phyloP scores from a whole-genome alignment of 768 basidiomycete genomes.

The Rhizopogon roseolus region DNA sequence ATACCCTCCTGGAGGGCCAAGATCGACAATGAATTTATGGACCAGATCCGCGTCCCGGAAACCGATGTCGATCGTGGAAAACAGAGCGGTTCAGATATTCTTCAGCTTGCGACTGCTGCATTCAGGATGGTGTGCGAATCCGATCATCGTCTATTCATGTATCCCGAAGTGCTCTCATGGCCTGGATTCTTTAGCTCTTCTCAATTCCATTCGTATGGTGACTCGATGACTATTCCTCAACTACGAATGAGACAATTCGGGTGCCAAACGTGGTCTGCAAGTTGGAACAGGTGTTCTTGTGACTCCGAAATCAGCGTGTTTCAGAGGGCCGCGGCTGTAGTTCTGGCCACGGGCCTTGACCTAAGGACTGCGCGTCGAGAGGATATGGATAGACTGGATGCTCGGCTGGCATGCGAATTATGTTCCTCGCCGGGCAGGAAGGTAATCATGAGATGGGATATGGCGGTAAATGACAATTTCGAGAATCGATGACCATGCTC shows the following conservation, averaged over 20 bases:
- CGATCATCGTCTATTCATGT: neutral
- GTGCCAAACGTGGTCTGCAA: neutral
- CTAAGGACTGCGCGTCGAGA: neutral
- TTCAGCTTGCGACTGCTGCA: neutral
- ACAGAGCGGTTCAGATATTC: neutral
- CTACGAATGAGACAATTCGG: neutral
- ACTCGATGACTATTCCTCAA: neutral
- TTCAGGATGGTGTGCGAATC: neutral
- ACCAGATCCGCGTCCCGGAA: neutral
- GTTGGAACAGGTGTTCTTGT: neutral
- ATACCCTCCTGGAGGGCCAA: conserved; percentile 1
- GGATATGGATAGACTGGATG: neutral
- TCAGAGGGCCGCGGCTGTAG: neutral
- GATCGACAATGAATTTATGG: neutral
- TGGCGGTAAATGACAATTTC: neutral
- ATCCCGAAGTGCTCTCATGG: neutral
- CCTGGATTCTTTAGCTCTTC: neutral
- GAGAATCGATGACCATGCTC: neutral
- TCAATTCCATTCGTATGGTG: no score
- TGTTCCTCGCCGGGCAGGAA: neutral
- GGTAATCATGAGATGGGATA: neutral
- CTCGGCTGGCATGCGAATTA: neutral
- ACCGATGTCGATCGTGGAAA: neutral
- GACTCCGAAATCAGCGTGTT: neutral
- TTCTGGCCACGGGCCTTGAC: neutral